Evolutionary conservation across 78 protist genomes (phyloP).

Genomic region (Corallochytrium limacisporum): DNA sequence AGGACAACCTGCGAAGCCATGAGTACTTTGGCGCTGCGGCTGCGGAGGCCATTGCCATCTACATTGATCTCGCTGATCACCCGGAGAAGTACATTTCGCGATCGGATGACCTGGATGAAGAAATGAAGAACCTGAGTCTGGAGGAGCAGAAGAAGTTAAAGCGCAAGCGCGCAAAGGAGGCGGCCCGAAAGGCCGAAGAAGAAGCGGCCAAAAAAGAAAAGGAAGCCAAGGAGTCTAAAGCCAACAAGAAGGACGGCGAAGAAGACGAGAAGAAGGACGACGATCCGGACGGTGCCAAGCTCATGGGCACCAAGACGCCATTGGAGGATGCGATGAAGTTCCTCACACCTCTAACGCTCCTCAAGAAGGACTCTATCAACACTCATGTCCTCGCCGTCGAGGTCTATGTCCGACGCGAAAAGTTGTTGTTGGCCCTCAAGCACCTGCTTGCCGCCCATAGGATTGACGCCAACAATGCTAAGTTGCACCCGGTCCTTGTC

Average conservation of each 20-base stretch:
- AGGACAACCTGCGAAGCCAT: constrained; percentile 11
- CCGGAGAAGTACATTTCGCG: not conserved
- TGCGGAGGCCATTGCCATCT: not conserved
- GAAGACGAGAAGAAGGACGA: not conserved
- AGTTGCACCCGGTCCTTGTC: too few relatives aligned
- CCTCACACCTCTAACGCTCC: too few relatives aligned
- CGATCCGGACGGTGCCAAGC: not conserved
- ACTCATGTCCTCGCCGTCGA: too few relatives aligned
- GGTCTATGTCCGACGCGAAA: too few relatives aligned
- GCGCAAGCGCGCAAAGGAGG: constrained; percentile 16
- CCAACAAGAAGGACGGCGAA: not conserved
- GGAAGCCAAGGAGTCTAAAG: not conserved
- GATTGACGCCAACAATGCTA: too few relatives aligned
- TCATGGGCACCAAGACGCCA: not conserved
- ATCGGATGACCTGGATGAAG: not conserved
- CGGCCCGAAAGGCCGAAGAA: not conserved
- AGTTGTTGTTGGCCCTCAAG: too few relatives aligned
- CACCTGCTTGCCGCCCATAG: too few relatives aligned
- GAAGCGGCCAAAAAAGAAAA: not conserved
- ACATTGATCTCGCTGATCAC: not conserved
- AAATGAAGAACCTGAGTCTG: not conserved
- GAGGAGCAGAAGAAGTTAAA: constrained; percentile 13
- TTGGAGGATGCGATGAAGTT: too few relatives aligned
- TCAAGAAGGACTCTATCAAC: too few relatives aligned
- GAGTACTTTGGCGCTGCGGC: not conserved